A percentile compares a stretch with the other conserved stretches of the same genome.
Conservation (phyloP, 2,329 filamentous ascomycete species). For the Colletotrichum abscissum region DNA sequence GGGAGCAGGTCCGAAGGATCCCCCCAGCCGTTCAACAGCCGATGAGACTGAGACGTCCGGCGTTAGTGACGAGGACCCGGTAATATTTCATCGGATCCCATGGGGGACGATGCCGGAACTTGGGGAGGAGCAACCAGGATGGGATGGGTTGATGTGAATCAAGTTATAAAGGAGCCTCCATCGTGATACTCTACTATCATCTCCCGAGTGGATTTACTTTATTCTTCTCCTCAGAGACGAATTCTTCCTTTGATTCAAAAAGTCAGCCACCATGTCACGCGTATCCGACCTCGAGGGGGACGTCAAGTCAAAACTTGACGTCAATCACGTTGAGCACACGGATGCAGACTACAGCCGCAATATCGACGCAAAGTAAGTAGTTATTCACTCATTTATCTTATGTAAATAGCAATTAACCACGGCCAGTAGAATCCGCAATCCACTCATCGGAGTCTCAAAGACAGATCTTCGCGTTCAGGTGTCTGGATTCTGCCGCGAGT, state of each 20-base stretch:
- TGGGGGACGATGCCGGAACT: neutral
- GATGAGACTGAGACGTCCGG: neutral
- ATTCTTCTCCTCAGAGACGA: no score
- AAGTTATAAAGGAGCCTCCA: constrained; percentile 25
- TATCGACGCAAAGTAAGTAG: constrained; percentile 44
- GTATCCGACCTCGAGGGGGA: constrained; percentile 40
- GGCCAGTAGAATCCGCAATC: constrained; percentile 41
- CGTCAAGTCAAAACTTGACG: constrained; percentile 32
- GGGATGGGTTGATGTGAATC: neutral
- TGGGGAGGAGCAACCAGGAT: neutral
- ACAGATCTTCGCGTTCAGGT: constrained; percentile 39
- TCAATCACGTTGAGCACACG: constrained; percentile 36
- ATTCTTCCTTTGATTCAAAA: no score
- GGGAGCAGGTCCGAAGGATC: constrained; percentile 4
- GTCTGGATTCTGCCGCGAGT: constrained; percentile 41
- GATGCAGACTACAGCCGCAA: constrained; percentile 44
- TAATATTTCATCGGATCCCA: neutral
- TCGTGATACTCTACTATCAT: neutral
- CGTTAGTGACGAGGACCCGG: constrained; percentile 1
- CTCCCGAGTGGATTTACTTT: no score
- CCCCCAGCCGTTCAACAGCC: constrained; percentile 15
- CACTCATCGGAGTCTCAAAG: constrained; percentile 40
- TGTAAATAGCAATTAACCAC: neutral
- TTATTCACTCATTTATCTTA: neutral
- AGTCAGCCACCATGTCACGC: constrained; percentile 10